Percentiles rank a stretch among this genome's conserved stretches.
Evolutionary conservation across 768 basidiomycete genomes (phyloP).

Genomic region (Tricholoma matsutake): DNA sequence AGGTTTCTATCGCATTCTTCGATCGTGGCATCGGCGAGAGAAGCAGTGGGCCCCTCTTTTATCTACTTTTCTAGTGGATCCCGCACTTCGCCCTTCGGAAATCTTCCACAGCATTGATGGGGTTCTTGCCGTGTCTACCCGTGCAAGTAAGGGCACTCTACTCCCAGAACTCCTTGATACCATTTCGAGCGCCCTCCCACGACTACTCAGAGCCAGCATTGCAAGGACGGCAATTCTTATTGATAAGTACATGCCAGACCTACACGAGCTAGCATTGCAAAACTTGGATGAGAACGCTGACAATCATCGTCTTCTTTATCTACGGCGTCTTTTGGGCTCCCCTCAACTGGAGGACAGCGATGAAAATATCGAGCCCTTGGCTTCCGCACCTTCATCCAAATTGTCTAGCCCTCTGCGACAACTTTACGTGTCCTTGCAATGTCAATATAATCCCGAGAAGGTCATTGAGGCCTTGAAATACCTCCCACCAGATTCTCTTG

Average conservation of each 20-base stretch:
- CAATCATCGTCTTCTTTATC: conserved; percentile 68
- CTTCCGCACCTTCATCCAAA: conserved; percentile 35
- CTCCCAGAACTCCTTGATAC: conserved; percentile 54
- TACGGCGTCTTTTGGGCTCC: conserved; percentile 68
- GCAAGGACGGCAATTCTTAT: conserved; percentile 68
- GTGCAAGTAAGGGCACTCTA: conserved; percentile 45
- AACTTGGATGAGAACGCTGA: conserved; percentile 43
- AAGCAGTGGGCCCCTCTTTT: conserved; percentile 73
- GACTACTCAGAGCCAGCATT: conserved; percentile 60
- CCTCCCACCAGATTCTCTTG: conserved; percentile 51
- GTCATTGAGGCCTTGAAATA: conserved; percentile 61
- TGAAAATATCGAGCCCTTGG: conserved; percentile 18
- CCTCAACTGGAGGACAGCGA: conserved; percentile 42
- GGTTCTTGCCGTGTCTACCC: conserved; percentile 48
- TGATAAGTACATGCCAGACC: conserved; percentile 60
- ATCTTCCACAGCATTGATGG: conserved; percentile 67
- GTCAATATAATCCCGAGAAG: conserved; percentile 59
- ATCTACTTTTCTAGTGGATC: conserved; percentile 72
- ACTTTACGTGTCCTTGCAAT: conserved; percentile 71
- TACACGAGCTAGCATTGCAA: conserved; percentile 65
- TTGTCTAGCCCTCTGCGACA: conserved; percentile 51
- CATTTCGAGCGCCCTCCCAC: conserved; percentile 58
- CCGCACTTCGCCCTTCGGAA: conserved; percentile 53
- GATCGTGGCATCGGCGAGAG: conserved; percentile 75
- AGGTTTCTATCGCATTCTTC: conserved; percentile 89